Percentiles rank a stretch among this genome's conserved stretches.
Conservation (phyloP, 176 grass and related monocot species). For the Aegilops tauschii region DNA sequence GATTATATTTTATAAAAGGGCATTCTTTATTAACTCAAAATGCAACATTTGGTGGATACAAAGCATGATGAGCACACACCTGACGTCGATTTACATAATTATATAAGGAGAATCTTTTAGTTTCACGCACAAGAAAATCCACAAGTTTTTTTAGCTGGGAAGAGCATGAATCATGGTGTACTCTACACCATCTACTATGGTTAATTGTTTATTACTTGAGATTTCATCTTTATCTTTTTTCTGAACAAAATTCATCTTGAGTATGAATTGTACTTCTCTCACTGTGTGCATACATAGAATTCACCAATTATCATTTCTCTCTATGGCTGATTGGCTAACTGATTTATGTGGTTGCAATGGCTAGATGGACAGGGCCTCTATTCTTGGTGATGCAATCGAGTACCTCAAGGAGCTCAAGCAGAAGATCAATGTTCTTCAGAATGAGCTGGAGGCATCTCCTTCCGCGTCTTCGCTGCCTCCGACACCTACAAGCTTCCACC, state of each 20-base stretch:
- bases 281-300: not conserved
- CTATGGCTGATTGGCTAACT: slow-evolving; percentile 41
- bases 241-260: not conserved
- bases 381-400: slow-evolving; percentile 87
- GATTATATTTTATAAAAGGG: not conserved
- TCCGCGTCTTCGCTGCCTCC: slow-evolving; percentile 64
- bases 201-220: not conserved
- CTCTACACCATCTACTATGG: not conserved
- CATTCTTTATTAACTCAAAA: no score
- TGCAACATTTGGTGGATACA: not conserved
- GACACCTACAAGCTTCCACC: slow-evolving; percentile 77
- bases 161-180: not conserved
- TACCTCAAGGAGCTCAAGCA: slow-evolving; percentile 90
- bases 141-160: not conserved
- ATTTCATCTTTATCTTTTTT: not conserved
- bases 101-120: not conserved
- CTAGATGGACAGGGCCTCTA: slow-evolving; percentile 95
- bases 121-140: not conserved
- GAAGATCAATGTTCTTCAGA: slow-evolving; percentile 83
- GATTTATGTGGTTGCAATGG: slow-evolving; percentile 8
- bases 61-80: not conserved
- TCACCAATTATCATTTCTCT: not conserved
- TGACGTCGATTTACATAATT: not conserved
- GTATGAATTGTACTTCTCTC: not conserved
- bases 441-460: slow-evolving; percentile 70